A percentile compares a stretch with the other conserved stretches of the same genome.
Evolutionary conservation across 352 stramenopile species (phyloP).

Genomic region (Blastocystis sp.): DNA sequence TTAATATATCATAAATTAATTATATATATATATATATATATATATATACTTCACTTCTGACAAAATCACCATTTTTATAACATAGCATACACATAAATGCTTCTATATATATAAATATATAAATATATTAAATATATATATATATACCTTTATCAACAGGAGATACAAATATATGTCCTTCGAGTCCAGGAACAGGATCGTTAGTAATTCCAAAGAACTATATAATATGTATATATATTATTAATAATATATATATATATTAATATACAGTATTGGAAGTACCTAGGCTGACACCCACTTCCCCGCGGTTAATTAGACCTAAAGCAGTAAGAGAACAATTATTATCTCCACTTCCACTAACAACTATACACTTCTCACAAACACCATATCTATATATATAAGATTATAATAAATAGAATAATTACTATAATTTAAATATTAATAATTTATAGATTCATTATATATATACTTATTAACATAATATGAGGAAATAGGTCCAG

Average conservation of each 20-base stretch:
- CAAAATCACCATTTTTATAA: conserved; percentile 32
- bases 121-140: background rate
- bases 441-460: background rate
- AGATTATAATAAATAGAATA: no score
- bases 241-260: background rate
- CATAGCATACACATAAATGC: conserved; percentile 40
- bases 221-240: background rate
- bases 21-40: no score
- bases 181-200: background rate
- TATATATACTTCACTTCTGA: background rate
- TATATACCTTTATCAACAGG: conserved; percentile 14
- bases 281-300: conserved; percentile 39
- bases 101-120: no score
- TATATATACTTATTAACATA: conserved; percentile 7
- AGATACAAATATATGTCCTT: conserved; percentile 40
- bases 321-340: conserved; percentile 37
- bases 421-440: no score
- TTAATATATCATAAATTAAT: no score
- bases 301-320: conserved; percentile 14
- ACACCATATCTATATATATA: conserved; percentile 31
- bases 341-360: conserved; percentile 41
- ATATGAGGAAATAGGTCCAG: conserved; percentile 31
- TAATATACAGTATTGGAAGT: conserved; percentile 40
- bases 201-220: conserved; percentile 18
- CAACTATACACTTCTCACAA: conserved; percentile 7